These are phyloP conservation scores for Talaromyces borbonicus DNA, from an alignment of 495 filamentous ascomycete species.

Conservation along the genomic window DNA sequence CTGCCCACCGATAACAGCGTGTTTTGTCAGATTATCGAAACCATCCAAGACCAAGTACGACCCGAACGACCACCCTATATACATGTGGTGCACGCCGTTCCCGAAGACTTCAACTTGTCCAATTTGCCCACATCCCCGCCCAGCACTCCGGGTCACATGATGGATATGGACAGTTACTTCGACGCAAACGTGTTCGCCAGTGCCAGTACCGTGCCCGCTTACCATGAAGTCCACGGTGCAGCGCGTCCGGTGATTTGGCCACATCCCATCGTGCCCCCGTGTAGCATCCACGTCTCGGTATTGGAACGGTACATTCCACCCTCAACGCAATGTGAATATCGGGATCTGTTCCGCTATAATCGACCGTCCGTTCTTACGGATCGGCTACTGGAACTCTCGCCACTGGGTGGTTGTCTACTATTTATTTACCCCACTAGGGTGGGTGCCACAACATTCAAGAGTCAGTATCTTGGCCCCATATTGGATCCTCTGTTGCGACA, in stretches of 20 bases:
- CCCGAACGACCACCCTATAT: slow-evolving; percentile 42
- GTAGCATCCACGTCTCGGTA: slow-evolving; percentile 53
- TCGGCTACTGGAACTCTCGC: slow-evolving; percentile 53
- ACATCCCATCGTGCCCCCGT: slow-evolving; percentile 54
- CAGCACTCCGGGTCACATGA: slow-evolving; percentile 41
- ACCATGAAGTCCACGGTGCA: slow-evolving; percentile 43
- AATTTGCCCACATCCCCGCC: slow-evolving; percentile 54
- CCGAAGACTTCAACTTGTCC: slow-evolving; percentile 49
- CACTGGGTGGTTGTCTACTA: slow-evolving; percentile 47
- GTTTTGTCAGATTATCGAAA: slow-evolving; percentile 41
- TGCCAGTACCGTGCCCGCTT: slow-evolving; percentile 45
- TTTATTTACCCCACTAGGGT: slow-evolving; percentile 62
- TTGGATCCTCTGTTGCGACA: slow-evolving; percentile 58
- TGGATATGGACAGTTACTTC: slow-evolving; percentile 44
- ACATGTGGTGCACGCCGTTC: slow-evolving; percentile 55
- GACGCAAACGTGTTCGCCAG: slow-evolving; percentile 48
- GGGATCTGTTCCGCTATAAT: slow-evolving; percentile 46
- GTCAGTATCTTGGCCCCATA: slow-evolving; percentile 55
- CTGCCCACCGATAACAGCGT: slow-evolving; percentile 25
- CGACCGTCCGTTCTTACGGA: slow-evolving; percentile 56
- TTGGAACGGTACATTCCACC: slow-evolving; percentile 67
- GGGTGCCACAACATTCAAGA: slow-evolving; percentile 54
- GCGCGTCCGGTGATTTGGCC: slow-evolving; percentile 37
- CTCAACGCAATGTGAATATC: slow-evolving; percentile 47
- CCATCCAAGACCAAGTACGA: slow-evolving; percentile 42